phyloP scores from a whole-genome alignment of 106 monocot species.

The Ottelia alismoides region DNA sequence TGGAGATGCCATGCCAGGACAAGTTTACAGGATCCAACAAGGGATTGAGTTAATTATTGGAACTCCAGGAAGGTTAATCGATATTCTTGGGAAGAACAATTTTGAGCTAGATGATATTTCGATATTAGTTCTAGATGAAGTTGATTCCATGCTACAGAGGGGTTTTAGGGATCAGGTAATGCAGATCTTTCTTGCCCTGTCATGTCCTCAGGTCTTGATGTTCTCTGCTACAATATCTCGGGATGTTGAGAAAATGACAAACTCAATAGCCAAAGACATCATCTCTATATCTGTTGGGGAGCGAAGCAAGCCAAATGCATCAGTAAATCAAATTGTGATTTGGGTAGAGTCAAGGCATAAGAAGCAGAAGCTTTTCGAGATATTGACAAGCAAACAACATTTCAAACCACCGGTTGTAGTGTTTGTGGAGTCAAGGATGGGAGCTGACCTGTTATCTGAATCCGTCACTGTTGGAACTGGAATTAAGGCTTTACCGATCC shows the following conservation, averaged over 20 bases:
- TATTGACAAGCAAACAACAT: constrained; percentile 66
- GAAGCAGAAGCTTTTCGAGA: constrained; percentile 78
- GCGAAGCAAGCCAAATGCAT: no score
- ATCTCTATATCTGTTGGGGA: constrained; percentile 42
- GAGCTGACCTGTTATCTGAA: constrained; percentile 72
- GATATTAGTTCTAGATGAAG: constrained; percentile 73
- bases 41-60: constrained; percentile 68
- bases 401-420: constrained; percentile 65
- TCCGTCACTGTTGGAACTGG: constrained; percentile 57
- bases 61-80: constrained; percentile 80
- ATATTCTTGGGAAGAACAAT: constrained; percentile 55
- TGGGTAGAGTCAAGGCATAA: constrained; percentile 85
- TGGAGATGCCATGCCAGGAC: no score
- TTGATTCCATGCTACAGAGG: constrained; percentile 74
- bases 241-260: constrained; percentile 54
- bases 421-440: constrained; percentile 77
- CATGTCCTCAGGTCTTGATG: constrained; percentile 68
- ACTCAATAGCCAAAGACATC: constrained; percentile 37
- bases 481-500: constrained; percentile 53
- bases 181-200: constrained; percentile 69
- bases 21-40: no score
- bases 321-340: no score
- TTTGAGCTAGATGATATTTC: constrained; percentile 45
- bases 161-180: constrained; percentile 78
- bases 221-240: constrained; percentile 68